Conservation (phyloP, 352 stramenopile genomes). For the Globisporangium nagaii region DNA sequence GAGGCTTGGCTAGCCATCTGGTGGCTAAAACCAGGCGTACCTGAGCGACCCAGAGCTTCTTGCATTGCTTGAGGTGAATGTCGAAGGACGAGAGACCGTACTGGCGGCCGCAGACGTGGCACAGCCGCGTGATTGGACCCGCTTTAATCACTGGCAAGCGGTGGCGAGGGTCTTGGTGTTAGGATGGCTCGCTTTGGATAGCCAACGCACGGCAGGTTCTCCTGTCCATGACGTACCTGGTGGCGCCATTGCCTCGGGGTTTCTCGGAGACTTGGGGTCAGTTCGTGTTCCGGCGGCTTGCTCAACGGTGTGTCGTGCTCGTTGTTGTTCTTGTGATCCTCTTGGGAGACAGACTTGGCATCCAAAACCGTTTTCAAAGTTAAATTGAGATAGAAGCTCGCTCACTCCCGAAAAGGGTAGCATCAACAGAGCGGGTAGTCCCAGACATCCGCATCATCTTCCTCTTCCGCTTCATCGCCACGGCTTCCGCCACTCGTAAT, state of each 20-base stretch:
- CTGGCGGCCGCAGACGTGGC: conserved; percentile 72
- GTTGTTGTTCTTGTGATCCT: no score
- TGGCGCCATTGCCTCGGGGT: background rate
- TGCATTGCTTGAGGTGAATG: conserved; percentile 83
- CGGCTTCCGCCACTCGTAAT: background rate
- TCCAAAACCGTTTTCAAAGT: background rate
- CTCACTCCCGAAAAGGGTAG: background rate
- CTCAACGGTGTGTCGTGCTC: no score
- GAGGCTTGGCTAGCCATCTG: no score
- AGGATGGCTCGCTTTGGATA: background rate
- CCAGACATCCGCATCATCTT: conserved; percentile 55
- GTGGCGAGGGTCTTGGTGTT: no score
- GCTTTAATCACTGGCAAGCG: conserved; percentile 39
- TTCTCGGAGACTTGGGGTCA: no score
- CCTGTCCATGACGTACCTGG: conserved; percentile 4
- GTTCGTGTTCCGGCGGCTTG: no score
- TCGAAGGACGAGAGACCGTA: conserved; percentile 80
- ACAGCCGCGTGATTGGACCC: conserved; percentile 64
- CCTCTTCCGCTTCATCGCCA: conserved; percentile 6
- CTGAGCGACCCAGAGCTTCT: conserved; percentile 72
- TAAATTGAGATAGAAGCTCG: background rate
- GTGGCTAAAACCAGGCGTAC: conserved; percentile 12
- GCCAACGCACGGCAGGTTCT: background rate
- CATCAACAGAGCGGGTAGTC: conserved; percentile 40
- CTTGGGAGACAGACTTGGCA: background rate